A percentile compares a stretch with the other conserved stretches of the same genome.
These are phyloP conservation scores for Eutypella sp. DNA, from an alignment of 2,329 filamentous ascomycete genomes.

Conservation along the genomic window DNA sequence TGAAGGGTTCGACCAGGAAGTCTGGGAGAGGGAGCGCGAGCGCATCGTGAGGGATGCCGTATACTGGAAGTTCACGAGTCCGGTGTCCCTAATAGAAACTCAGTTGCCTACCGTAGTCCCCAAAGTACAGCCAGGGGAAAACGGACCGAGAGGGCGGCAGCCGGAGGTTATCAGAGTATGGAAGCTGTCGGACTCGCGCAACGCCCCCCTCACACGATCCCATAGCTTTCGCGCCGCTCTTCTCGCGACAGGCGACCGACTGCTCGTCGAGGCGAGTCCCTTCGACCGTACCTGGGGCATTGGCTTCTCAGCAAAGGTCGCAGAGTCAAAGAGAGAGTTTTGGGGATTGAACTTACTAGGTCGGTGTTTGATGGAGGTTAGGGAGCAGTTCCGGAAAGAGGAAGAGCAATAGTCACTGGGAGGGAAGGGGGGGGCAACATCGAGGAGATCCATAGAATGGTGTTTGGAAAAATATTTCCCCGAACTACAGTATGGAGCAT, in stretches of 20 bases:
- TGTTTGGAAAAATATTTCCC: too few relatives aligned
- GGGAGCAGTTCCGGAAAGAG: conserved; percentile 44
- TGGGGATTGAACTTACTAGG: conserved; percentile 66
- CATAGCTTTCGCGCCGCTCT: conserved; percentile 42
- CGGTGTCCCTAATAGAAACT: conserved; percentile 29
- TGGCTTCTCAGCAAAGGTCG: conserved; percentile 50
- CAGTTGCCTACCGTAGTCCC: too few relatives aligned
- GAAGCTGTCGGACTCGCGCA: conserved; percentile 7
- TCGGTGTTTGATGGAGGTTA: conserved; percentile 55
- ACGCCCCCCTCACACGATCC: conserved; percentile 26
- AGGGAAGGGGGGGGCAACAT: not conserved
- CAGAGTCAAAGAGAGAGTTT: conserved; percentile 36
- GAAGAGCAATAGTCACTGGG: conserved; percentile 11
- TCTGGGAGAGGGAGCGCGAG: conserved; percentile 48
- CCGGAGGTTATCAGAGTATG: too few relatives aligned
- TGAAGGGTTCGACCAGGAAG: conserved; percentile 41
- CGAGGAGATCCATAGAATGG: not conserved
- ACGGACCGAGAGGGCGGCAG: too few relatives aligned
- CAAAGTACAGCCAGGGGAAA: too few relatives aligned
- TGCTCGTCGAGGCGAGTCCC: conserved; percentile 59
- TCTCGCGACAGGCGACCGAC: conserved; percentile 52
- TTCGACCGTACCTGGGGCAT: conserved; percentile 62
- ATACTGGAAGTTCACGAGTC: conserved; percentile 52
- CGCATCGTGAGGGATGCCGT: conserved; percentile 54
- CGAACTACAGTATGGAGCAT: too few relatives aligned